A percentile compares a stretch with the other conserved stretches of the same genome.
Conservation (phyloP, 345 rosid species). For the Microthlaspi erraticum region DNA sequence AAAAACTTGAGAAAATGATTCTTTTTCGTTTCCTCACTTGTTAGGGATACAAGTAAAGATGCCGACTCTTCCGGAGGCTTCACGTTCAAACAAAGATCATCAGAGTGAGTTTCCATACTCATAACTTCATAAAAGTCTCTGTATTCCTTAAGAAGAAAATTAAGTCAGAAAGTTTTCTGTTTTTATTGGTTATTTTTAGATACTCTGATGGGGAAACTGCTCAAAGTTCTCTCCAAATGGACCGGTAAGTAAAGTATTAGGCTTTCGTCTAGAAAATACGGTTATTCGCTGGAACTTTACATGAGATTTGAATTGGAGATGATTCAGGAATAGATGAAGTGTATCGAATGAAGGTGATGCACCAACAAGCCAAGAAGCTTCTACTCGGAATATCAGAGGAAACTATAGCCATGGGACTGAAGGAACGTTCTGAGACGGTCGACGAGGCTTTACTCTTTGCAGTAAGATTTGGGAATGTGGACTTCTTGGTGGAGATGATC, state of each 20-base stretch:
- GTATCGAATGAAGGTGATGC: slow-evolving; percentile 38
- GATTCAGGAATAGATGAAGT: slow-evolving; percentile 39
- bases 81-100: slow-evolving; percentile 31
- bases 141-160: background rate
- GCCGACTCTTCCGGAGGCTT: slow-evolving; percentile 40
- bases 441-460: slow-evolving; percentile 43
- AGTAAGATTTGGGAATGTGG: slow-evolving; percentile 41
- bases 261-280: background rate
- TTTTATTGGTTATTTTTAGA: background rate
- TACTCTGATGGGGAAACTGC: slow-evolving; percentile 27
- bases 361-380: slow-evolving; percentile 40
- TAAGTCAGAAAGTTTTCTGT: background rate
- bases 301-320: background rate
- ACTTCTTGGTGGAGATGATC: slow-evolving; percentile 42
- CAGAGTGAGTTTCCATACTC: slow-evolving; percentile 29
- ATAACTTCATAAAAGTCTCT: background rate
- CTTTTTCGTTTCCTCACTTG: background rate
- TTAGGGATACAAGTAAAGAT: slow-evolving; percentile 42
- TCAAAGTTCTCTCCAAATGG: slow-evolving; percentile 37
- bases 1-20: background rate
- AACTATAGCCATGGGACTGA: slow-evolving; percentile 28
- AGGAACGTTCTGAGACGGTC: slow-evolving; percentile 38
- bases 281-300: background rate
- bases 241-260: slow-evolving; percentile 27
- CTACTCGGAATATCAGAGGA: slow-evolving; percentile 38